Evolutionary conservation across 2,329 filamentous ascomycete species (phyloP).

Genomic region (Pseudocercospora eumusae): DNA sequence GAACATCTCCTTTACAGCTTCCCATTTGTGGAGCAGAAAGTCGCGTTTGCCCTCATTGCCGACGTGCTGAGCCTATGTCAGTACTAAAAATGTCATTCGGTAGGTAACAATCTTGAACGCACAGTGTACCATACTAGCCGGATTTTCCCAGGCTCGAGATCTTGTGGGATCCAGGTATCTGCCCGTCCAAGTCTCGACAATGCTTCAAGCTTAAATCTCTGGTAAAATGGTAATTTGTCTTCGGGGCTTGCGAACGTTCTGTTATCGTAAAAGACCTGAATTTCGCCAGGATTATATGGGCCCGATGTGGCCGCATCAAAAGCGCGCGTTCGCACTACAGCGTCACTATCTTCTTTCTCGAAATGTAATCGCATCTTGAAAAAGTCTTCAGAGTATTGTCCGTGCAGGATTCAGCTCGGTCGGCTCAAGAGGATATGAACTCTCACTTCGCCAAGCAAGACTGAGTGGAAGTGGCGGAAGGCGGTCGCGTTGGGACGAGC

Average conservation of each 20-base stretch:
- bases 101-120: slow-evolving; percentile 2
- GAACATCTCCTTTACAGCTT: slow-evolving; percentile 40
- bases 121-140: slow-evolving; percentile 38
- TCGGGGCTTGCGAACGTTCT: slow-evolving; percentile 30
- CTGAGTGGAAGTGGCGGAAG: slow-evolving; percentile 6
- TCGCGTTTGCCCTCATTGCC: slow-evolving; percentile 37
- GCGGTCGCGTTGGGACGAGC: background rate
- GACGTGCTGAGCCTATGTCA: slow-evolving; percentile 30
- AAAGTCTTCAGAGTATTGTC: background rate
- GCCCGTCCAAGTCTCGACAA: slow-evolving; percentile 34
- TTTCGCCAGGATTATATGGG: slow-evolving; percentile 36
- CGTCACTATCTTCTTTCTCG: slow-evolving; percentile 7
- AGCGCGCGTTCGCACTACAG: background rate
- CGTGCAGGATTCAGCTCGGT: background rate
- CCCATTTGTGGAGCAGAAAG: slow-evolving; percentile 34
- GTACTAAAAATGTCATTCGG: background rate
- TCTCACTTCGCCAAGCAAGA: background rate
- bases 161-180: slow-evolving; percentile 22
- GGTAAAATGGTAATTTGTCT: slow-evolving; percentile 32
- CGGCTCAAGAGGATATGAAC: background rate
- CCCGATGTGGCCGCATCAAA: slow-evolving; percentile 34
- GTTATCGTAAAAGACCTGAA: slow-evolving; percentile 40
- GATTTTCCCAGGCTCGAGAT: slow-evolving; percentile 36
- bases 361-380: slow-evolving; percentile 3
- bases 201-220: slow-evolving; percentile 33